phyloP scores from a whole-genome alignment of 805 yeast species.

The Kodamaea hsintzibuensis region DNA sequence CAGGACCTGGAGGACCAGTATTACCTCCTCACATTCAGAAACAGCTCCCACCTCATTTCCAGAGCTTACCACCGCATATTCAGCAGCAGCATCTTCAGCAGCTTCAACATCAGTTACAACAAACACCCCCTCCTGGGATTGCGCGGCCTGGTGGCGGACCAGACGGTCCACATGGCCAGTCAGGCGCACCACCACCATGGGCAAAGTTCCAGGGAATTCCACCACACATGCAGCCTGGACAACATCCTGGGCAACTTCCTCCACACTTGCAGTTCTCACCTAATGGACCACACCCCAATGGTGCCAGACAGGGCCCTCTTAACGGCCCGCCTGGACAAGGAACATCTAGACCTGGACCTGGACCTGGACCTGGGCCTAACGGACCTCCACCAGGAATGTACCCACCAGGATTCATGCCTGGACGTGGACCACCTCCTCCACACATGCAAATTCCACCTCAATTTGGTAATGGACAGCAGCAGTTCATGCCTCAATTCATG shows the following conservation, averaged over 20 bases:
- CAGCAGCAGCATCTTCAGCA: constrained; percentile 8
- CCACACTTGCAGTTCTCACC: constrained; percentile 17
- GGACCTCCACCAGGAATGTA: constrained; percentile 36
- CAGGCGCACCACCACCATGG: constrained; percentile 9
- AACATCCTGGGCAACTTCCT: constrained; percentile 13
- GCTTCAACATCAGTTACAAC: neutral
- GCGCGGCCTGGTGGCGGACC: neutral
- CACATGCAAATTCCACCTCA: constrained; percentile 15
- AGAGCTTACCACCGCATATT: constrained; percentile 7
- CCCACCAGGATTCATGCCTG: constrained; percentile 31
- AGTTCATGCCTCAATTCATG: constrained; percentile 14
- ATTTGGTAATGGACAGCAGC: constrained; percentile 11
- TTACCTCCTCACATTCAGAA: constrained; percentile 7
- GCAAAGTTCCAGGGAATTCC: constrained; percentile 7
- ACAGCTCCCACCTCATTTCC: constrained; percentile 5
- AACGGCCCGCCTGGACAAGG: constrained; percentile 5
- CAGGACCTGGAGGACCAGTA: neutral
- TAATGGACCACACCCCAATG: constrained; percentile 8
- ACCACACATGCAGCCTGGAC: constrained; percentile 7
- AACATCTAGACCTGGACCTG: constrained; percentile 1
- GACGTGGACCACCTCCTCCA: constrained; percentile 10
- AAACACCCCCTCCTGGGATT: constrained; percentile 1
- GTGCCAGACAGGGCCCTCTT: constrained; percentile 8
- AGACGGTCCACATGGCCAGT: neutral
- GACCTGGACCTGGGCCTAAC: constrained; percentile 3